phyloP scores from a whole-genome alignment of 495 filamentous ascomycete genomes.

The Cairneyella variabilis region DNA sequence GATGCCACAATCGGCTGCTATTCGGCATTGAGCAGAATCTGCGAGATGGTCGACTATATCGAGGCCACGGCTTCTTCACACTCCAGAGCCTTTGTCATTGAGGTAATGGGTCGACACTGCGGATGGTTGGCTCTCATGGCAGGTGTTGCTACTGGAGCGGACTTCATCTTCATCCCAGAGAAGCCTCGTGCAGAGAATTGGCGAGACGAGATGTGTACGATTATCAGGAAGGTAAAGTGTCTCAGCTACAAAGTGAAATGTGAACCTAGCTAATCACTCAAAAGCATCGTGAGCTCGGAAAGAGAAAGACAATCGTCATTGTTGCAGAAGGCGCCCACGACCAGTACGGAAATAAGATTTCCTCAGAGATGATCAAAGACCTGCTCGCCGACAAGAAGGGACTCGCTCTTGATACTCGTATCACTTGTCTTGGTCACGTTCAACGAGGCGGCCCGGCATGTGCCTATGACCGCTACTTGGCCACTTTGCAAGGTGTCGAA shows the following conservation, averaged over 20 bases:
- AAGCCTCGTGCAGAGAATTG: slow-evolving; percentile 85
- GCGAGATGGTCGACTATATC: slow-evolving; percentile 91
- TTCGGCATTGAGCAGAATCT: slow-evolving; percentile 86
- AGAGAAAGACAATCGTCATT: slow-evolving; percentile 97
- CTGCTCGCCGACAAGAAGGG: slow-evolving; percentile 69
- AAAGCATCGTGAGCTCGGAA: slow-evolving; percentile 86
- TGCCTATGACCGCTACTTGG: slow-evolving; percentile 91
- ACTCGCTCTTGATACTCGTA: slow-evolving; percentile 81
- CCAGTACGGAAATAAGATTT: slow-evolving; percentile 77
- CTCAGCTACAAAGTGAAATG: neutral
- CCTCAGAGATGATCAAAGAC: slow-evolving; percentile 74
- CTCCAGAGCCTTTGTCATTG: slow-evolving; percentile 94
- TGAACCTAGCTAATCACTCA: slow-evolving; percentile 32
- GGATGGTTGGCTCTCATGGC: slow-evolving; percentile 98
- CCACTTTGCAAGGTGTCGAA: slow-evolving; percentile 92
- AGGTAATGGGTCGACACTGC: slow-evolving; percentile 99
- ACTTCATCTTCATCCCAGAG: slow-evolving; percentile 96
- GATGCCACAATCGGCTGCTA: slow-evolving; percentile 98
- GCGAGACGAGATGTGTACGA: slow-evolving; percentile 82
- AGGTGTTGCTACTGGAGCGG: slow-evolving; percentile 89
- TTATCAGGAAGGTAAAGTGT: slow-evolving; percentile 68
- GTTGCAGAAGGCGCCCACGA: slow-evolving; percentile 95
- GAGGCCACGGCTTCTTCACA: slow-evolving; percentile 97
- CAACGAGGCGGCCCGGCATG: slow-evolving; percentile 90
- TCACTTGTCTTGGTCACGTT: slow-evolving; percentile 94